Conservation (phyloP, 1,284 basidiomycete genomes). For the Fomes fomentarius region DNA sequence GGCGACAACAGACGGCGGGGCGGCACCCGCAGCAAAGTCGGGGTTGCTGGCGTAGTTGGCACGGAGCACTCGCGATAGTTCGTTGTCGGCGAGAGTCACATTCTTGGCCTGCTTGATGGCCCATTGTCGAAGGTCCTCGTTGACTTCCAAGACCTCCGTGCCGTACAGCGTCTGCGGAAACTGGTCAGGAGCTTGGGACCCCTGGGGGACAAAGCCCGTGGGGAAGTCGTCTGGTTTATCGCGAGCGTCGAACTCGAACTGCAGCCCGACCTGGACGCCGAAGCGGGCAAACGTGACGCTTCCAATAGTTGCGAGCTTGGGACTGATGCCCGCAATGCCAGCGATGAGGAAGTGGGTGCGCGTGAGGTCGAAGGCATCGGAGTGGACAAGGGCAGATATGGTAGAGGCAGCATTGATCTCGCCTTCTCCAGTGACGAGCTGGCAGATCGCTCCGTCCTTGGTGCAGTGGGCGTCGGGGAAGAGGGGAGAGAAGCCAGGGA, state of each 20-base stretch:
- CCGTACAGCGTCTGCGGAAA: slow-evolving; percentile 17
- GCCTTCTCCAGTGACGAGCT: slow-evolving; percentile 40
- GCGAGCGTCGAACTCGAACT: slow-evolving; percentile 50
- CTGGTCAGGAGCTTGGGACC: slow-evolving; percentile 36
- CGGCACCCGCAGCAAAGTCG: slow-evolving; percentile 29
- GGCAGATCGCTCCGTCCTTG: slow-evolving; percentile 41
- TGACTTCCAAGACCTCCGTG: slow-evolving; percentile 30
- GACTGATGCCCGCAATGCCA: slow-evolving; percentile 52
- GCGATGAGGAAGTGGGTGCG: slow-evolving; percentile 51
- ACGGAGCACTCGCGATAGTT: slow-evolving; percentile 37
- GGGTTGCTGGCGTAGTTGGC: slow-evolving; percentile 34
- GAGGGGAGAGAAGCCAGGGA: slow-evolving; percentile 47
- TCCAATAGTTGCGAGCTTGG: slow-evolving; percentile 44
- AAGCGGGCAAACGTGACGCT: slow-evolving; percentile 47
- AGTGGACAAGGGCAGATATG: slow-evolving; percentile 40
- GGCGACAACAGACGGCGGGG: slow-evolving; percentile 38
- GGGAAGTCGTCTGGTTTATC: slow-evolving; percentile 47
- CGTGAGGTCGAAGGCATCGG: slow-evolving; percentile 43
- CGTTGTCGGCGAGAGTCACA: slow-evolving; percentile 42
- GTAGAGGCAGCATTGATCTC: slow-evolving; percentile 54
- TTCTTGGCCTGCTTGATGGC: slow-evolving; percentile 38
- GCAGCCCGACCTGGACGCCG: slow-evolving; percentile 48
- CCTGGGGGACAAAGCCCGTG: slow-evolving; percentile 45
- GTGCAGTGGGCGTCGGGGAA: slow-evolving; percentile 49
- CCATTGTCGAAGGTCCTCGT: slow-evolving; percentile 45